Base-by-base conservation (phyloP, 306 rosid species). In the Vicia sativa region DNA sequence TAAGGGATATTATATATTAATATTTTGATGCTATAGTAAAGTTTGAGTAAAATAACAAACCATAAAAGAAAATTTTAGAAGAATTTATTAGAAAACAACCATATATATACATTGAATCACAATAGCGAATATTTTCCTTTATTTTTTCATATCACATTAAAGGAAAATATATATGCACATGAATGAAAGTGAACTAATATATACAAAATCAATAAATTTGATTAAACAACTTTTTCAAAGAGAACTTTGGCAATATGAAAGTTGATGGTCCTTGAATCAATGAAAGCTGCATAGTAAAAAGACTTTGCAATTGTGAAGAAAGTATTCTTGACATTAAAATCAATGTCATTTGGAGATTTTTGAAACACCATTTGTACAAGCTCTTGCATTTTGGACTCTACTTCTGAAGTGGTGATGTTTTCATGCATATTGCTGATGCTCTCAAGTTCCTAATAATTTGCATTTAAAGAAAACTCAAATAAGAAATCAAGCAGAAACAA, bases 211-310 rank as follows among this genome's bases (percentile, higher is more conserved):
- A 53, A 4, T 11, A 19, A 45, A 62, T 13, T 13, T 69, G 52
- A 64, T 83, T 67, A 90, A 34, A 73, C 56, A 14, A 85, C 89
- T 85, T 82, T 79, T 79, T 95, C 86, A 71, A 88, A 95, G 53
- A 95, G 91, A 49, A 90, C 96, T 85, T 84, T 82, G 35, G 84
- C 81, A 28, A 91, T 80, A 77, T 95, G 99, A 74, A 71, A 68
- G 79, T 80, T 81, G 71, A 81, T 78, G 34, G 95, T 87, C 70
- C 78, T 79, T 62, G 83, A 67, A 61, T 95, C 91, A 71, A 73
- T 82, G 61, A 76, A 82, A 11, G 95, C 89, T 45, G 79, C 64
- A 78, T 95, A 95, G 73, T 85, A 88, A 61, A 82, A 78, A 77
- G 88, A 84, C 74, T 85, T 87, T 0, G 89, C 91, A 44, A 95